Evolutionary conservation across 257 asterid genomes (phyloP), one percentile per base, ranked within the genome.

Genomic region (Solanum ahanhuiri): DNA sequence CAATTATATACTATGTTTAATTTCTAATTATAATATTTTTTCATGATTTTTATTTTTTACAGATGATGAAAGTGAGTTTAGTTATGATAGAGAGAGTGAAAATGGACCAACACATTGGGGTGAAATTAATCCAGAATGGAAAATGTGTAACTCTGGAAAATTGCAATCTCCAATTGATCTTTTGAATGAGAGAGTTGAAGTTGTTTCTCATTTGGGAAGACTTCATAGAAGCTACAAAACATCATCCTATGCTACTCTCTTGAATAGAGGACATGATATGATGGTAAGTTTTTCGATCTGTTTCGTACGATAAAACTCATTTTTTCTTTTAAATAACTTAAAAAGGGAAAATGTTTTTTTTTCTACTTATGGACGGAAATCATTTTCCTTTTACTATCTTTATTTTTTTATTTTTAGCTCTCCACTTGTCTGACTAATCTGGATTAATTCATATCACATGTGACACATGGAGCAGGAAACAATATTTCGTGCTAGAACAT

Each of bases 151-250:
- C 25, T 12, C 88, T 2, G 98, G 98, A 33, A 31, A 34, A 37
- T 84, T 92, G 94, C 99, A 96, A 77, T 94, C 99, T 48, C 99
- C 98, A 3, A 92, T 95, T 31, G 98, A 95, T 91, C 71, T 96
- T 77, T 34, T 85, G 30, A 89, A 91, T 70, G 39, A 91, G 35
- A 93, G 96, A 85, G 96, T 95, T 85, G 85, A 92, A 71, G 87
- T 93, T 0, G 93, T 90, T 4, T 89, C 97, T 1, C 84, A 92
- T 84, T 88, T 92, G 86, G 96, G 96, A 18, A 87, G 63, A 66
- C 90, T 96, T 2, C 69, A 87, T 3, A 90, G 91, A 70, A 72
- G 69, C 37, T 95, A 95, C 86, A 87, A 75, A 41, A 84, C 93
- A 54, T 87, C 95, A 54, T 87, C 94, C 12, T 86, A 91, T 87